Evolutionary conservation across 2,329 filamentous ascomycete species (phyloP).

Genomic region (Teratosphaeria pseudoeucalypti): DNA sequence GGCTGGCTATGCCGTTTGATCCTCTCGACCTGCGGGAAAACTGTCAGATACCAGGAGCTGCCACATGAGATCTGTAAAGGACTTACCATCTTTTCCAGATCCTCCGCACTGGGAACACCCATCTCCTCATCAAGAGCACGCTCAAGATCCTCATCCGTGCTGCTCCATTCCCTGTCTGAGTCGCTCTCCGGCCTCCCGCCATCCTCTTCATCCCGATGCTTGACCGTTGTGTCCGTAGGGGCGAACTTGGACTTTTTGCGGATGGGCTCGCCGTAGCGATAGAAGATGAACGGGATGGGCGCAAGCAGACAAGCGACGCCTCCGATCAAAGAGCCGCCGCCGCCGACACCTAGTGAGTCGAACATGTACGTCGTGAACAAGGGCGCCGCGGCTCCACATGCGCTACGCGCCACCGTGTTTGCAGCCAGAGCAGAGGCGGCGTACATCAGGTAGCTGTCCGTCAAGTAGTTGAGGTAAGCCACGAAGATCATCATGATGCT

Average conservation of each 20-base stretch:
- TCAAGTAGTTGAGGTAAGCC: constrained; percentile 44
- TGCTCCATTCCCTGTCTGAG: neutral
- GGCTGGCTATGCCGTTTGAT: neutral
- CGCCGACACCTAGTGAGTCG: constrained; percentile 20
- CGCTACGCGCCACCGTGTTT: constrained; percentile 21
- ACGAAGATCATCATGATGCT: constrained; percentile 42
- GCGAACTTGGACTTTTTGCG: constrained; percentile 17
- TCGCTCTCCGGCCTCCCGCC: neutral
- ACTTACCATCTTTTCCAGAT: constrained; percentile 8
- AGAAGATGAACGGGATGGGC: constrained; percentile 25
- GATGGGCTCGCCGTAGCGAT: constrained; percentile 20
- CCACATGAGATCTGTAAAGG: neutral
- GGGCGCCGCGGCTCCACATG: constrained; percentile 21
- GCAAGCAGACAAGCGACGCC: constrained; percentile 30
- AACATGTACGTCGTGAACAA: constrained; percentile 25
- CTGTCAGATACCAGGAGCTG: neutral
- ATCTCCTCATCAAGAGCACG: constrained; percentile 10
- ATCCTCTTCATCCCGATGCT: constrained; percentile 7
- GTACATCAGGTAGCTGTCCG: constrained; percentile 39
- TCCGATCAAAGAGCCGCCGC: constrained; percentile 32
- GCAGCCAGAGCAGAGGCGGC: constrained; percentile 22
- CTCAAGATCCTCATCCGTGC: constrained; percentile 9
- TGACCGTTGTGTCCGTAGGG: constrained; percentile 9
- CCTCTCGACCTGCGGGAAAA: neutral
- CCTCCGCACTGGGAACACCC: constrained; percentile 9